A percentile compares a stretch with the other conserved stretches of the same genome.
These are phyloP conservation scores for Rhodamnia argentea DNA, from an alignment of 345 rosid species.

Conservation along the genomic window DNA sequence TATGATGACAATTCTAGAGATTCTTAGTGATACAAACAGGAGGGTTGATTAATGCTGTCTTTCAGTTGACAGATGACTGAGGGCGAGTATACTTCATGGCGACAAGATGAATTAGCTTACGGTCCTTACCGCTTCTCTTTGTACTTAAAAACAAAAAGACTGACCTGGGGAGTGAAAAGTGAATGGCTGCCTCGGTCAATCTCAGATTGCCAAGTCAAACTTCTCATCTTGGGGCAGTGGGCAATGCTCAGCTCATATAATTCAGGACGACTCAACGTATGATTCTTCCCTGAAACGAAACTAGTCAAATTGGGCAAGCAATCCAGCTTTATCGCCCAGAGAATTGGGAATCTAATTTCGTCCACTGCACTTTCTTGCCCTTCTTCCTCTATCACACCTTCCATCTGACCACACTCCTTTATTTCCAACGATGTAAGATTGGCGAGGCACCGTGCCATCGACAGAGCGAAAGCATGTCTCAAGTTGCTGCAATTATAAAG, in stretches of 20 bases:
- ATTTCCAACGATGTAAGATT: accelerated
- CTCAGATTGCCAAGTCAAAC: background rate
- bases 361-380: background rate
- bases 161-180: background rate
- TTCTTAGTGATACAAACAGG: background rate
- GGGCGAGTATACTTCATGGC: background rate
- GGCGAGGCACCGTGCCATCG: background rate
- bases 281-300: background rate
- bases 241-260: background rate
- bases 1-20: background rate
- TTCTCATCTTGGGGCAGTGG: background rate
- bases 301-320: background rate
- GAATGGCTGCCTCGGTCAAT: background rate
- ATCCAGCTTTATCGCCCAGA: background rate
- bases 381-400: background rate
- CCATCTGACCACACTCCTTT: background rate
- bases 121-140: background rate
- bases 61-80: background rate
- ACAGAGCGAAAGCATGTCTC: background rate
- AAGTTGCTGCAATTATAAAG: background rate
- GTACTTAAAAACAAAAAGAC: background rate
- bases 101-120: background rate
- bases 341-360: too few relatives aligned
- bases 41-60: background rate
- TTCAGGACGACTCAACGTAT: accelerated